Evolutionary conservation across 2,329 filamentous ascomycete species (phyloP).

Genomic region (Xylariaceae sp.): DNA sequence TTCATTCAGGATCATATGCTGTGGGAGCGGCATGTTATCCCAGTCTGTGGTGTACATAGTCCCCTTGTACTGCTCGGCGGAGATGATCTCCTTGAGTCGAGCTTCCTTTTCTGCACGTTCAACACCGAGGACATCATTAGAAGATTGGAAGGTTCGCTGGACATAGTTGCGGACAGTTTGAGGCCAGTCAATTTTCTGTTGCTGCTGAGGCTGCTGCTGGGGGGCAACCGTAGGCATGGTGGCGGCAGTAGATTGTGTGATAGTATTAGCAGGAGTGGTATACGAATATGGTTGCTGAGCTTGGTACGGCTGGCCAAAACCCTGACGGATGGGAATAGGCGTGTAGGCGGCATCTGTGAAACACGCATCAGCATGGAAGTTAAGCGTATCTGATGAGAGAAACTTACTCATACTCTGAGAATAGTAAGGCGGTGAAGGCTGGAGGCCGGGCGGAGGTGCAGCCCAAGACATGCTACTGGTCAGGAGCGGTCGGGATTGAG

Average conservation of each 20-base stretch:
- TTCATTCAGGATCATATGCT: conserved; percentile 75
- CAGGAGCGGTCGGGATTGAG: no score
- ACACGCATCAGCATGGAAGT: conserved; percentile 27
- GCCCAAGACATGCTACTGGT: conserved; percentile 29
- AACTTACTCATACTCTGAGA: conserved; percentile 24
- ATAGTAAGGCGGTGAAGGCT: conserved; percentile 27
- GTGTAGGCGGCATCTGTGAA: conserved; percentile 41
- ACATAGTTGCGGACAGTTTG: conserved; percentile 84
- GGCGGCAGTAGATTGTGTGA: conserved; percentile 24
- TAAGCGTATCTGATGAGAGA: not conserved
- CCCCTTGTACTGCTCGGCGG: conserved; percentile 71
- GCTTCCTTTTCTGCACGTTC: conserved; percentile 70
- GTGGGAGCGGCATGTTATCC: conserved; percentile 78
- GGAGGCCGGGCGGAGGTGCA: conserved; percentile 29
- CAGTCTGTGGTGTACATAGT: conserved; percentile 76
- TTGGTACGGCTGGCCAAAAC: conserved; percentile 33
- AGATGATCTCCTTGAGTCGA: conserved; percentile 84
- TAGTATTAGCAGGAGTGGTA: conserved; percentile 33
- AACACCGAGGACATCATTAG: conserved; percentile 64
- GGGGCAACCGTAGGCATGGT: conserved; percentile 29
- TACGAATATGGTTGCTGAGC: conserved; percentile 32
- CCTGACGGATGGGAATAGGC: conserved; percentile 41
- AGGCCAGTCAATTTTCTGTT: conserved; percentile 73
- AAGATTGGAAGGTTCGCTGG: conserved; percentile 77
- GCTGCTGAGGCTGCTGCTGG: conserved; percentile 39